Percentiles rank a stretch among this genome's conserved stretches.
Evolutionary conservation across 2,329 filamentous ascomycete genomes (phyloP).

Genomic region (Sarocladiaceae sp.): DNA sequence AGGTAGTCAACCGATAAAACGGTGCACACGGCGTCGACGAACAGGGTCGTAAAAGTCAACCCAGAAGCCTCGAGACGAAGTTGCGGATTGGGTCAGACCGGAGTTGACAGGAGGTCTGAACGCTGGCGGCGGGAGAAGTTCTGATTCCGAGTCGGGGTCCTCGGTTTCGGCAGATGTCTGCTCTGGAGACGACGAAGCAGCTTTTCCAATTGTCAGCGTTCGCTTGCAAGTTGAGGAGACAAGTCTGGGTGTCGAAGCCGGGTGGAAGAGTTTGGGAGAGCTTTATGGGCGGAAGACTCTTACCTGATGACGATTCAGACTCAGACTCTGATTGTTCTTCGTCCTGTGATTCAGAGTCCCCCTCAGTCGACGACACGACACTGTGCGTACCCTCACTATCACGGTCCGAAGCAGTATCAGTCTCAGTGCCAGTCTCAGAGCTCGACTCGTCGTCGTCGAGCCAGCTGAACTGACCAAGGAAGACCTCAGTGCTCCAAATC

Average conservation of each 20-base stretch:
- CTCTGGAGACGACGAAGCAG: neutral
- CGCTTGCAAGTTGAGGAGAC: neutral
- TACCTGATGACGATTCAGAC: neutral
- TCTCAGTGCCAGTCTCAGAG: neutral
- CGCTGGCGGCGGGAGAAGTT: neutral
- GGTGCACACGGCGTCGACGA: neutral
- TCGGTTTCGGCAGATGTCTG: neutral
- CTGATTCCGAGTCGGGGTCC: neutral
- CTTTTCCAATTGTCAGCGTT: neutral
- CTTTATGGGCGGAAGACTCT: neutral
- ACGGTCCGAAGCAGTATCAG: neutral
- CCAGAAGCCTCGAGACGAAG: neutral
- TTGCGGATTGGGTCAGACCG: neutral
- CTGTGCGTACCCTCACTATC: neutral
- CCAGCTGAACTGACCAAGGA: constrained; percentile 26
- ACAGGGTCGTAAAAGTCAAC: constrained; percentile 1
- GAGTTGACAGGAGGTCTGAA: neutral
- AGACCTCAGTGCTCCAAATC: constrained; percentile 44
- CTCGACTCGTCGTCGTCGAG: constrained; percentile 6
- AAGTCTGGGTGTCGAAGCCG: neutral
- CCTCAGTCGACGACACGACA: neutral
- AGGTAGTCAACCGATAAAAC: neutral
- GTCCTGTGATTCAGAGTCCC: constrained; percentile 1
- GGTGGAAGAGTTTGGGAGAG: neutral
- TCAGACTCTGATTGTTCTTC: neutral